A percentile compares a stretch with the other conserved stretches of the same genome.
phyloP scores from a whole-genome alignment of 2,329 filamentous ascomycete species.

The Arachnopeziza araneosa region DNA sequence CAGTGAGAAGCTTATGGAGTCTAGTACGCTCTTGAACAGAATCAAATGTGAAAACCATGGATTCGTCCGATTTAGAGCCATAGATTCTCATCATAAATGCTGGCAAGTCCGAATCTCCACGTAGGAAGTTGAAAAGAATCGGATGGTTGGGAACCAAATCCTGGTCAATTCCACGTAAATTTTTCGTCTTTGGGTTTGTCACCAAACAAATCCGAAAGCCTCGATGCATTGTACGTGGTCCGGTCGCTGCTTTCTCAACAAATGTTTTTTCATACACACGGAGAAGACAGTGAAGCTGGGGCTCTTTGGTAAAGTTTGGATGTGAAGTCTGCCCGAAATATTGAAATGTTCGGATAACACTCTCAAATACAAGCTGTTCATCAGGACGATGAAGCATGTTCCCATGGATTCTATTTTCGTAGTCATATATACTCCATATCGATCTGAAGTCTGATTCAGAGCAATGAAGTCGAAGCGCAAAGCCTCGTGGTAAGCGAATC shows the following conservation, averaged over 20 bases:
- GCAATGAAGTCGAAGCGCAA: slow-evolving; percentile 65
- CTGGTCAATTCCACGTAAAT: slow-evolving; percentile 71
- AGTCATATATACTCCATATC: slow-evolving; percentile 80
- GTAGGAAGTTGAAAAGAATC: slow-evolving; percentile 72
- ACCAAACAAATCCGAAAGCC: slow-evolving; percentile 75
- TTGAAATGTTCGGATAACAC: slow-evolving; percentile 67
- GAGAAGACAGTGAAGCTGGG: slow-evolving; percentile 64
- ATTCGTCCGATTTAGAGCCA: slow-evolving; percentile 39
- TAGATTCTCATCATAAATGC: slow-evolving; percentile 59
- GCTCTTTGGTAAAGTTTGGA: slow-evolving; percentile 69
- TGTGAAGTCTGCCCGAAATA: slow-evolving; percentile 72
- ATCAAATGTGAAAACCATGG: slow-evolving; percentile 72
- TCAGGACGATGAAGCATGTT: slow-evolving; percentile 64
- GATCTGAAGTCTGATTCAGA: slow-evolving; percentile 71
- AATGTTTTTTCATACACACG: slow-evolving; percentile 68
- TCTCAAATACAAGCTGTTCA: slow-evolving; percentile 65
- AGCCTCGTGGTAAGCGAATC: slow-evolving; percentile 68
- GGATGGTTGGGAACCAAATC: slow-evolving; percentile 59
- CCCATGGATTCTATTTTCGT: slow-evolving; percentile 69
- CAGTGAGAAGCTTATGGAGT: slow-evolving; percentile 69
- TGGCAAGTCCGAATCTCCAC: slow-evolving; percentile 65
- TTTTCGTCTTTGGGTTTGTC: slow-evolving; percentile 71
- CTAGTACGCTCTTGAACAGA: slow-evolving; percentile 64
- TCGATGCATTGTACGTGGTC: slow-evolving; percentile 66
- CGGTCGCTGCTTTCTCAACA: slow-evolving; percentile 65